Conservation (phyloP, 2,329 filamentous ascomycete species). For the Penicillium oxalicum region DNA sequence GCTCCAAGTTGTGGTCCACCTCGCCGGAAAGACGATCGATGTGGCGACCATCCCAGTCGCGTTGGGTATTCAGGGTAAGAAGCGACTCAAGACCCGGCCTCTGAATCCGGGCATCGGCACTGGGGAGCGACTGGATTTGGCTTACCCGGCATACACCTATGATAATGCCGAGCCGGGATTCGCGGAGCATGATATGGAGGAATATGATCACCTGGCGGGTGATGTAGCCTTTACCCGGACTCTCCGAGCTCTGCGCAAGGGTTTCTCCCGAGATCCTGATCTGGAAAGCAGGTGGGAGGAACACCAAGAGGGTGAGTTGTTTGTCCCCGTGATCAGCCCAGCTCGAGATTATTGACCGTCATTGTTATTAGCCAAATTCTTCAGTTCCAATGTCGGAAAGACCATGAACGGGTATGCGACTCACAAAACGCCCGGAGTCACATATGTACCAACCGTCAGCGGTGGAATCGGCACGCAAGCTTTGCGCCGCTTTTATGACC, state of each 20-base stretch:
- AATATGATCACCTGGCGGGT: conserved; percentile 59
- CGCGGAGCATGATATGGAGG: conserved; percentile 63
- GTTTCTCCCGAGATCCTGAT: conserved; percentile 46
- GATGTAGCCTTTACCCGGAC: conserved; percentile 65
- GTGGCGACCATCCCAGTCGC: conserved; percentile 46
- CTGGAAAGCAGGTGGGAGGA: conserved; percentile 33
- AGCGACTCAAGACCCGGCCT: conserved; percentile 43
- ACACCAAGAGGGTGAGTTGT: conserved; percentile 29
- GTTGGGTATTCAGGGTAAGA: conserved; percentile 49
- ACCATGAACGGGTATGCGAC: conserved; percentile 29
- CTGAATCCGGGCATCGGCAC: conserved; percentile 48
- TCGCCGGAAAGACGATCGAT: conserved; percentile 47
- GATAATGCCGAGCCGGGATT: conserved; percentile 57
- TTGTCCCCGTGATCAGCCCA: too few relatives aligned
- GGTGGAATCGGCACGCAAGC: conserved; percentile 39
- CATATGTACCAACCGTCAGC: conserved; percentile 34
- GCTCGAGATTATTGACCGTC: background rate
- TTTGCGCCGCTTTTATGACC: conserved; percentile 48
- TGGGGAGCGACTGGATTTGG: conserved; percentile 38
- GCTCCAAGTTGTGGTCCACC: conserved; percentile 51
- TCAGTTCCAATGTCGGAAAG: conserved; percentile 24
- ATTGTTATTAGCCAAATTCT: conserved; percentile 25
- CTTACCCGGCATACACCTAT: conserved; percentile 47
- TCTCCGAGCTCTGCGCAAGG: conserved; percentile 53
- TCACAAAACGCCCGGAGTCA: conserved; percentile 25